phyloP scores from a whole-genome alignment of 169 alveolate species.

The Ophryocystis elektroscirrha region DNA sequence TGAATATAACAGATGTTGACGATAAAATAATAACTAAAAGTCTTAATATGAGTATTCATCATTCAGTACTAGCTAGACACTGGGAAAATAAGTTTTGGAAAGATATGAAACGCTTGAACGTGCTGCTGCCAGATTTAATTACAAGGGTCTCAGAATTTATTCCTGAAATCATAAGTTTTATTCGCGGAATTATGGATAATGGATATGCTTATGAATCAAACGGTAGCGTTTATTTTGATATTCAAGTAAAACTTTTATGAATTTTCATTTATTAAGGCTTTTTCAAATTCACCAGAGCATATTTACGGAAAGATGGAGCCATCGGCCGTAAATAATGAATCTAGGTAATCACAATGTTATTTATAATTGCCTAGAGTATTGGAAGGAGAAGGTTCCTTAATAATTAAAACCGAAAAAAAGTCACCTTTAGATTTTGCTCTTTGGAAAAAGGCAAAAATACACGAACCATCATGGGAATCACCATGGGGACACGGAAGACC shows the following conservation, averaged over 20 bases:
- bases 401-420: slow-evolving; percentile 52
- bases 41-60: slow-evolving; percentile 10
- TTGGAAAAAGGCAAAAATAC: slow-evolving; percentile 85
- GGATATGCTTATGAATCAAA: slow-evolving; percentile 19
- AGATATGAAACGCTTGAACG: slow-evolving; percentile 8
- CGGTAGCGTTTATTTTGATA: slow-evolving; percentile 22
- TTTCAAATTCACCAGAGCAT: neutral
- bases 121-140: slow-evolving; percentile 13
- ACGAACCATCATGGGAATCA: slow-evolving; percentile 91
- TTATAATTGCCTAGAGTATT: slow-evolving; percentile 3
- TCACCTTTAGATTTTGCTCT: slow-evolving; percentile 79
- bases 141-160: slow-evolving; percentile 17
- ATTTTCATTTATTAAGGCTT: slow-evolving; percentile 1
- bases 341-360: neutral
- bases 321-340: neutral
- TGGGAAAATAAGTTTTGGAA: slow-evolving; percentile 12
- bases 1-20: slow-evolving; percentile 94
- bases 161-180: slow-evolving; percentile 11
- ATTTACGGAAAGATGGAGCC: slow-evolving; percentile 17
- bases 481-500: slow-evolving; percentile 98
- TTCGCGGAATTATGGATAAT: slow-evolving; percentile 3
- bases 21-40: slow-evolving; percentile 79
- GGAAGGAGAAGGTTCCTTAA: slow-evolving; percentile 19
- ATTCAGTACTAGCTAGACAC: slow-evolving; percentile 8
- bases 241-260: neutral